phyloP scores from a whole-genome alignment of 768 basidiomycete species.

The Fomitopsis pulvina region DNA sequence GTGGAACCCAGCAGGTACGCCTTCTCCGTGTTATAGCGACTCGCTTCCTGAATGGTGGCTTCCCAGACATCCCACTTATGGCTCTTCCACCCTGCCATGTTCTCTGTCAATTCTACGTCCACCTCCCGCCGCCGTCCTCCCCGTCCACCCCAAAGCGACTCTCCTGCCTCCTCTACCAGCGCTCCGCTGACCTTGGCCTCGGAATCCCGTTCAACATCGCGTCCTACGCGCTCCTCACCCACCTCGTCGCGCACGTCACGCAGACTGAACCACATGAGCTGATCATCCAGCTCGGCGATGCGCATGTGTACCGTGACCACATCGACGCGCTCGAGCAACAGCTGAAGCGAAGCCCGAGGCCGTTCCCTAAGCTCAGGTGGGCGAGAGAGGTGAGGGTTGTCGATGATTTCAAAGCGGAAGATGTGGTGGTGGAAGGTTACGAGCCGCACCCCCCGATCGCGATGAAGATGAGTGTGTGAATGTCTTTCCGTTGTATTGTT shows the following conservation, averaged over 20 bases:
- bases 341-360: constrained; percentile 66
- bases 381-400: constrained; percentile 61
- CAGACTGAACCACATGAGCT: constrained; percentile 83
- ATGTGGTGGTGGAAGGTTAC: constrained; percentile 85
- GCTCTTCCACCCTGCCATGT: constrained; percentile 98
- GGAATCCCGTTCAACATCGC: constrained; percentile 99
- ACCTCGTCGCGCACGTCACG: constrained; percentile 95
- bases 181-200: constrained; percentile 94
- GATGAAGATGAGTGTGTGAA: constrained; percentile 93
- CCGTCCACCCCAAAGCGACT: constrained; percentile 57
- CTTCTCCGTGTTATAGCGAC: neutral
- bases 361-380: constrained; percentile 81
- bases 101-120: constrained; percentile 98
- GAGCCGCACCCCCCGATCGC: constrained; percentile 75
- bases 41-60: neutral
- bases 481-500: no score
- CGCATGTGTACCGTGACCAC: constrained; percentile 94
- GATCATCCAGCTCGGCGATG: constrained; percentile 94
- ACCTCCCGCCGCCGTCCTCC: constrained; percentile 56
- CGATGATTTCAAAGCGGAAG: constrained; percentile 74
- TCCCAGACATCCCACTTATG: constrained; percentile 84
- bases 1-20: constrained; percentile 94
- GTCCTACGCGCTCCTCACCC: constrained; percentile 93
- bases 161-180: constrained; percentile 95
- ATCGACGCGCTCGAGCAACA: constrained; percentile 82